These are phyloP conservation scores for Coniochaeta sp. DNA, from an alignment of 2,329 filamentous ascomycete genomes.

Conservation along the genomic window DNA sequence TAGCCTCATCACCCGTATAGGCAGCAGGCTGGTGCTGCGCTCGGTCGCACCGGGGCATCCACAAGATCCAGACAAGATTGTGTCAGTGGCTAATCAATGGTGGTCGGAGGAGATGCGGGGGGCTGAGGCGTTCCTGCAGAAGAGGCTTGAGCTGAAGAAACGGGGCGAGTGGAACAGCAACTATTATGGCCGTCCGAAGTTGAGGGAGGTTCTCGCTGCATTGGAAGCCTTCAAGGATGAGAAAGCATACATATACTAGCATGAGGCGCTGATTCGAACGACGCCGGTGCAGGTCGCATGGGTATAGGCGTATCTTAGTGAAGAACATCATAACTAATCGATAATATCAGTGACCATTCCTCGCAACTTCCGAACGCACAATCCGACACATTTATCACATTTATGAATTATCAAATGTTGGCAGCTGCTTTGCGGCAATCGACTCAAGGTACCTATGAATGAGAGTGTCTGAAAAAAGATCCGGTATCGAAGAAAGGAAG, in stretches of 20 bases:
- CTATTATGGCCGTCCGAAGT: conserved; percentile 38
- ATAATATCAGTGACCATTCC: too few relatives aligned
- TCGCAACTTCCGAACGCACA: too few relatives aligned
- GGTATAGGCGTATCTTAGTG: too few relatives aligned
- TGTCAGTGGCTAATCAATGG: conserved; percentile 30
- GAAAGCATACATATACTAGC: not conserved
- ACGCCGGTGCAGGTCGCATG: too few relatives aligned
- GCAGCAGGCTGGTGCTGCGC: conserved; percentile 36
- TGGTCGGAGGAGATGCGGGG: conserved; percentile 40
- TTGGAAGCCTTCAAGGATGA: conserved; percentile 14
- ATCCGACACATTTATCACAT: too few relatives aligned
- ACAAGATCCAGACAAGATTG: conserved; percentile 25
- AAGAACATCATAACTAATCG: too few relatives aligned
- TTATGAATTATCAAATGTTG: too few relatives aligned
- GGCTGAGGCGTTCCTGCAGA: conserved; percentile 38
- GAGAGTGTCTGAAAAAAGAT: too few relatives aligned
- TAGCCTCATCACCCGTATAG: conserved; percentile 34
- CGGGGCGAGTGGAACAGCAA: conserved; percentile 42
- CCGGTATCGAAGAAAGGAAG: not conserved
- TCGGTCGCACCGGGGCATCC: conserved; percentile 20
- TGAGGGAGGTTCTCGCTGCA: conserved; percentile 33
- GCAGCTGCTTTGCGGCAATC: too few relatives aligned
- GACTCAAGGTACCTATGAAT: too few relatives aligned
- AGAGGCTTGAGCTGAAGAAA: conserved; percentile 28
- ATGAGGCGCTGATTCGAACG: too few relatives aligned